Conservation (phyloP, 2,329 filamentous ascomycete genomes). For the Trichoderma oligosporum region DNA sequence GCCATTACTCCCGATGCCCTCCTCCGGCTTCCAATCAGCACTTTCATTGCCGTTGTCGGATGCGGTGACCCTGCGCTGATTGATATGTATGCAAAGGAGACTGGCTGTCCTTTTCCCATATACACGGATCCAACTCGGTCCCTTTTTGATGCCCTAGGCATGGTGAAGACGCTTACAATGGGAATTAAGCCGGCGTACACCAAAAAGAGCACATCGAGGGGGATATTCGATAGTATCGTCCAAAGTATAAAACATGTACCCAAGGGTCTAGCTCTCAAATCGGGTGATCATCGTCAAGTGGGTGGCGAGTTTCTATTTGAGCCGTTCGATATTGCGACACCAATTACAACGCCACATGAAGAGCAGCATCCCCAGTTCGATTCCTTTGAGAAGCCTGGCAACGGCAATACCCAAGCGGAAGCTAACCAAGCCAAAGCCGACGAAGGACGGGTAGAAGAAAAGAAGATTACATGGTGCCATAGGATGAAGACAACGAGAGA, state of each 20-base stretch:
- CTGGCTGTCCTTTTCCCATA: constrained; percentile 66
- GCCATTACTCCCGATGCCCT: constrained; percentile 52
- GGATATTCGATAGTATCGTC: constrained; percentile 49
- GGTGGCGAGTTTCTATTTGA: constrained; percentile 80
- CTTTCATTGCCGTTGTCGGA: constrained; percentile 66
- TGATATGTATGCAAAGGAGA: constrained; percentile 59
- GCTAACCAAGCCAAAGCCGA: constrained; percentile 25
- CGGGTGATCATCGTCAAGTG: constrained; percentile 64
- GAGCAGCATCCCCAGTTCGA: constrained; percentile 28
- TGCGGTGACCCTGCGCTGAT: constrained; percentile 69
- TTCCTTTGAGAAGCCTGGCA: constrained; percentile 23
- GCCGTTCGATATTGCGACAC: constrained; percentile 43
- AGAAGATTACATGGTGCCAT: constrained; percentile 73
- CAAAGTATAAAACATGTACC: constrained; percentile 59
- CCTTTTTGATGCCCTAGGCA: constrained; percentile 64
- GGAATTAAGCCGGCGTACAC: constrained; percentile 63
- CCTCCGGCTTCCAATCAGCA: constrained; percentile 50
- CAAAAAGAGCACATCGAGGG: constrained; percentile 50
- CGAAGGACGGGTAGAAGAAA: constrained; percentile 44
- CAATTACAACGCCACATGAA: constrained; percentile 42
- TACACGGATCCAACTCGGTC: constrained; percentile 69
- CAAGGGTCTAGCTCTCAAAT: constrained; percentile 56
- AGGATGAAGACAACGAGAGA: constrained; percentile 76
- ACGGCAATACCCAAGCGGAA: constrained; percentile 17
- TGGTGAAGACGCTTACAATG: constrained; percentile 60